phyloP scores from a whole-genome alignment of 192 early-diverging fungal genomes.

The Rhizophagus sp. region DNA sequence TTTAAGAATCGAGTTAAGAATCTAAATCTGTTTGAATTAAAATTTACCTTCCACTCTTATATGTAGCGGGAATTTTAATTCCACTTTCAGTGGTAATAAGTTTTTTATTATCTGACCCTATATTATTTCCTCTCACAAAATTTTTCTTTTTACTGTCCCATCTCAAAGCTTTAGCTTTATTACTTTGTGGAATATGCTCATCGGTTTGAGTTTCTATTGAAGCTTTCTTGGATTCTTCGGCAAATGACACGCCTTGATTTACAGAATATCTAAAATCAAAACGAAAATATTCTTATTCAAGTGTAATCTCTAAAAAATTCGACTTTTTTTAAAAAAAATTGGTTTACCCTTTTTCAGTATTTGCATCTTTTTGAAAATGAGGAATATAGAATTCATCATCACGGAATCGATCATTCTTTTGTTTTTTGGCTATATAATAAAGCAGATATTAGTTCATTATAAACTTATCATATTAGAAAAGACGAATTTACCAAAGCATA shows the following conservation, averaged over 20 bases:
- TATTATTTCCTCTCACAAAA: conserved; percentile 78
- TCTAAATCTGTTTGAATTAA: neutral
- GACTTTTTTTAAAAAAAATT: neutral
- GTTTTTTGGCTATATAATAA: conserved; percentile 25
- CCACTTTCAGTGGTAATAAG: conserved; percentile 90
- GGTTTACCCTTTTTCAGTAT: conserved; percentile 86
- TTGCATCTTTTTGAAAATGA: conserved; percentile 79
- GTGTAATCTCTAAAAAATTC: neutral
- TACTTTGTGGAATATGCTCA: conserved; percentile 66
- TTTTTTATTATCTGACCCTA: conserved; percentile 96
- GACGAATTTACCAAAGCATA: neutral
- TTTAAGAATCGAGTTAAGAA: conserved; percentile 10
- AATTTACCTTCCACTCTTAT: conserved; percentile 73
- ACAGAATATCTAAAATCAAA: conserved; percentile 52
- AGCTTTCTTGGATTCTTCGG: conserved; percentile 77
- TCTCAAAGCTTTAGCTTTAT: conserved; percentile 64
- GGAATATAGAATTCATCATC: conserved; percentile 91
- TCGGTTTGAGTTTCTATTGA: conserved; percentile 81
- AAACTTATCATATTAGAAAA: neutral
- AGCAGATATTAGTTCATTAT: conserved; percentile 21
- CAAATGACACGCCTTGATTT: conserved; percentile 70
- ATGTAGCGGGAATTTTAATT: conserved; percentile 83
- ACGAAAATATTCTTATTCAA: neutral
- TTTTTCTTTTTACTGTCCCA: conserved; percentile 96
- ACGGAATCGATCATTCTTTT: conserved; percentile 51